These are phyloP conservation scores for Linnemannia zychae DNA, from an alignment of 192 early-diverging fungal species.

Conservation along the genomic window DNA sequence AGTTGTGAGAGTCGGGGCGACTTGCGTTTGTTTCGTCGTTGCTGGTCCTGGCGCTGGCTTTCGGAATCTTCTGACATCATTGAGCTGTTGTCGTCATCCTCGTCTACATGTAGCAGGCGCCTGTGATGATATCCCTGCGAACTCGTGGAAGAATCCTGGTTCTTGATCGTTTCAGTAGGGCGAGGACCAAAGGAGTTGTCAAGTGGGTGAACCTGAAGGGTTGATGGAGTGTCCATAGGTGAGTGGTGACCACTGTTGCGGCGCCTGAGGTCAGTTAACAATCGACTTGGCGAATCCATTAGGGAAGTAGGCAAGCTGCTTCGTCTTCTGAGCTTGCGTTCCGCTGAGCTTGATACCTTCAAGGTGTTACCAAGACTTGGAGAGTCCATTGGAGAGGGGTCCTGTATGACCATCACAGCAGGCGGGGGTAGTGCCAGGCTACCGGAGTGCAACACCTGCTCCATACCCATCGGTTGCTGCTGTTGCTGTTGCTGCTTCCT, in stretches of 20 bases:
- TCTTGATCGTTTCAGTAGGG: background rate
- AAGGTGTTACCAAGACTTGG: background rate
- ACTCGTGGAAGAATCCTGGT: background rate
- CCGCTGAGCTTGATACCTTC: background rate
- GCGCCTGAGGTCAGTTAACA: slow-evolving; percentile 5
- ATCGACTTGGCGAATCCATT: slow-evolving; percentile 1
- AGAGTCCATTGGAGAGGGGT: background rate
- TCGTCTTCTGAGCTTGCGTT: slow-evolving; percentile 34
- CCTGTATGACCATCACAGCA: background rate
- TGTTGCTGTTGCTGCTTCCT: slow-evolving; percentile 19
- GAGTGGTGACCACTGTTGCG: slow-evolving; percentile 22
- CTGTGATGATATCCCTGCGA: background rate
- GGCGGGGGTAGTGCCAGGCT: background rate
- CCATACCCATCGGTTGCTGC: slow-evolving; percentile 15
- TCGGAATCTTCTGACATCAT: slow-evolving; percentile 4
- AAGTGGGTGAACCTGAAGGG: background rate
- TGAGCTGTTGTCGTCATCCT: slow-evolving; percentile 12
- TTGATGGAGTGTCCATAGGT: background rate
- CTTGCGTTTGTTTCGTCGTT: slow-evolving; percentile 25
- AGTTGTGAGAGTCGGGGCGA: slow-evolving; percentile 18
- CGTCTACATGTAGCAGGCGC: slow-evolving; percentile 15
- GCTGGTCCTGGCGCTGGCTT: slow-evolving; percentile 17
- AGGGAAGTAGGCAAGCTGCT: slow-evolving; percentile 44
- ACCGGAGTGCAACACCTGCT: background rate
- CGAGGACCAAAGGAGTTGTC: background rate